A percentile compares a stretch with the other conserved stretches of the same genome.
These are phyloP conservation scores for Vicia villosa DNA, from an alignment of 306 rosid genomes.

Conservation along the genomic window DNA sequence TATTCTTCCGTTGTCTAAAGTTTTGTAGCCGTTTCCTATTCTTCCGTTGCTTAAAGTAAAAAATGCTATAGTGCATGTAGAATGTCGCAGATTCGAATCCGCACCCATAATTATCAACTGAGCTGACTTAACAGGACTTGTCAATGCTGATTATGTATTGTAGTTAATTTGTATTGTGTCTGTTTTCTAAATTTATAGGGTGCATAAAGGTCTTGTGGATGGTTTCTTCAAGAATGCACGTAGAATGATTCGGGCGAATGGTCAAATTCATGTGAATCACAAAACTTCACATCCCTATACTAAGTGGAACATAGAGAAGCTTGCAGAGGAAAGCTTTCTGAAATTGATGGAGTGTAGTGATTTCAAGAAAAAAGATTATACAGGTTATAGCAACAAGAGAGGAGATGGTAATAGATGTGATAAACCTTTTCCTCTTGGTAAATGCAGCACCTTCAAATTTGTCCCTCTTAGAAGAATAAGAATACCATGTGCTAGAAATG, in stretches of 20 bases:
- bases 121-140: too few relatives aligned
- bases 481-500: constrained; percentile 19
- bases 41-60: too few relatives aligned
- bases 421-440: constrained; percentile 53
- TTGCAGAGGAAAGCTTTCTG: constrained; percentile 40
- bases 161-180: background rate
- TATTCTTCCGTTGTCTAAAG: too few relatives aligned
- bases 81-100: too few relatives aligned
- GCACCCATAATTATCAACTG: too few relatives aligned
- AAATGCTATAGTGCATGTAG: too few relatives aligned
- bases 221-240: constrained; percentile 57
- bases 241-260: constrained; percentile 50
- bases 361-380: constrained; percentile 56
- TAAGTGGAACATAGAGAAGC: constrained; percentile 44
- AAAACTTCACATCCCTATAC: constrained; percentile 47
- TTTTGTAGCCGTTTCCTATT: too few relatives aligned
- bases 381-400: constrained; percentile 56
- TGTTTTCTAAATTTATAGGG: constrained; percentile 39
- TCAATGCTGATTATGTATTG: too few relatives aligned
- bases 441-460: constrained; percentile 60
- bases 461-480: constrained; percentile 11
- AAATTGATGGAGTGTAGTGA: constrained; percentile 32
- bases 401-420: constrained; percentile 52
- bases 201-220: constrained; percentile 50
- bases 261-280: constrained; percentile 68